Conservation (phyloP, 2,329 filamentous ascomycete genomes). For the Delphinella strobiligena region DNA sequence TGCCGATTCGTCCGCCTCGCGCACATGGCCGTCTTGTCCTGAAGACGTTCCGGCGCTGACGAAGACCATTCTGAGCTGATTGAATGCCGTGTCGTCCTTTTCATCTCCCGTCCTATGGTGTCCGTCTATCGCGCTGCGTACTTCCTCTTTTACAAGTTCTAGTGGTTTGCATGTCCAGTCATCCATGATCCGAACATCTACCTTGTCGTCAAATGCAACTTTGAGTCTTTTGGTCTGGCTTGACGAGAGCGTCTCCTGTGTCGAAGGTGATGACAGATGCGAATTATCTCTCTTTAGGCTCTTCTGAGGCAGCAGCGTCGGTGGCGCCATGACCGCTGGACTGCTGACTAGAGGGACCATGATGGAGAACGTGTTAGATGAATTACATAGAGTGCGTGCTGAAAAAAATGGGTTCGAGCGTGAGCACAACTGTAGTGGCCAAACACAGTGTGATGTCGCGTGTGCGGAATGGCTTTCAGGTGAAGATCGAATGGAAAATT, state of each 20-base stretch:
- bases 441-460: no score
- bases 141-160: conserved; percentile 49
- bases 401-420: no score
- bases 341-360: conserved; percentile 22
- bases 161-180: conserved; percentile 40
- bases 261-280: conserved; percentile 22
- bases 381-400: no score
- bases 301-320: conserved; percentile 19
- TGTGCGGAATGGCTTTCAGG: no score
- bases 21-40: background rate
- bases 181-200: conserved; percentile 34
- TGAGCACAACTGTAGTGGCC: no score
- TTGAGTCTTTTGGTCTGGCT: conserved; percentile 31
- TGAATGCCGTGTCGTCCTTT: conserved; percentile 44
- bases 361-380: no score
- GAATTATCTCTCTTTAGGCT: conserved; percentile 25
- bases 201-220: conserved; percentile 37
- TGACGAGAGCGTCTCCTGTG: conserved; percentile 20
- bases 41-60: conserved; percentile 30
- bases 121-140: conserved; percentile 37
- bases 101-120: conserved; percentile 25
- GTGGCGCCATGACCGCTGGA: conserved; percentile 20
- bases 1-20: conserved; percentile 16
- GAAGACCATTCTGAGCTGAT: conserved; percentile 43
- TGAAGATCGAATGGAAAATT: no score